Base-by-base conservation (phyloP, 257 asterid genomes). In the Nyctanthes arbortristis region DNA sequence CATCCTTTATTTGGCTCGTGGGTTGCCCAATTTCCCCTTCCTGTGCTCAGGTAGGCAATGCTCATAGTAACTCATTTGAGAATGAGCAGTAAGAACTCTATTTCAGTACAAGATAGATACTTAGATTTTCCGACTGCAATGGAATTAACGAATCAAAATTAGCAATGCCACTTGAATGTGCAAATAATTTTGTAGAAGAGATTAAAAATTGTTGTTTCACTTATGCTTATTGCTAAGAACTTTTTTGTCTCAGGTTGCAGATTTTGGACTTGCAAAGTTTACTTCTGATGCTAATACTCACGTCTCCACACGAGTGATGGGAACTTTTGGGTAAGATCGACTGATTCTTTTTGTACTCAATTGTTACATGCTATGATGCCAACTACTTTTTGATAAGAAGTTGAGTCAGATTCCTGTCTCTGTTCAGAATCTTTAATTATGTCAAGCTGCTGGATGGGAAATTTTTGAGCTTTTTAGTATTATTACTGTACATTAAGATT, bases 251-350 rank as follows among this genome's bases (percentile, higher is more conserved):
- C 89, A 92, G 98, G 98, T 92, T 85, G 98, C 98, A 27, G 97
- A 92, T 86, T 92, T 92, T 74, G 98, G 98, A 34, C 92, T 92
- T 33, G 97, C 98, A 34, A 92, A 84, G 81, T 55, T 89, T 24
- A 20, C 92, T 59, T 78, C 91, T 64, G 98, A 89, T 59, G 69
- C 66, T 71, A 84, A 89, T 67, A 92, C 96, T 68, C 98, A 92
- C 39, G 93, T 92, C 60, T 92, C 98, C 31, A 92, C 98, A 6
- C 81, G 98, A 61, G 96, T 92, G 66, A 92, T 92, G 98, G 98
- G 98, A 74, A 92, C 98, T 62, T 88, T 92, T 40, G 98, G 98
- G 98, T 92, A 85, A 56, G 74, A 52, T 7, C 6, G 72, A 20
- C 61, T 31, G 49, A 5, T 7, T 49, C 22, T 39, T 63, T 58